These are phyloP conservation scores for Backusella macrospora DNA, from an alignment of 192 early-diverging fungal species.

Conservation along the genomic window DNA sequence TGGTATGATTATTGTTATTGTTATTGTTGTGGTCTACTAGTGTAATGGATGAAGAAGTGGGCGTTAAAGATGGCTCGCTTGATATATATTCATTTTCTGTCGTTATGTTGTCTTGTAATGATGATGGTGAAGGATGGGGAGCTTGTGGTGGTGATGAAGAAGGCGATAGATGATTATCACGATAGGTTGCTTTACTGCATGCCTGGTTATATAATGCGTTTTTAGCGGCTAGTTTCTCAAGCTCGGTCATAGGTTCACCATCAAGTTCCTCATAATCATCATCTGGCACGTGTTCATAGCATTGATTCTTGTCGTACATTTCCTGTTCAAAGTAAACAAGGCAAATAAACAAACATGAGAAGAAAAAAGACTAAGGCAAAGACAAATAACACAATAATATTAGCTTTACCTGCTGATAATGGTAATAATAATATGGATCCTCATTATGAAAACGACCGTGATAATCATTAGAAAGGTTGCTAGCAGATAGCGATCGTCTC, in stretches of 20 bases:
- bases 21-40: background rate
- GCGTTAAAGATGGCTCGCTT: background rate
- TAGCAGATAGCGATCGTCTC: background rate
- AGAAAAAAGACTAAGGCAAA: background rate
- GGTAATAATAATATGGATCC: background rate
- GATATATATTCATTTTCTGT: background rate
- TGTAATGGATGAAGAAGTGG: slow-evolving; percentile 8
- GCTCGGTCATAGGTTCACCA: slow-evolving; percentile 19
- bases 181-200: background rate
- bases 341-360: slow-evolving; percentile 12
- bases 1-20: no score
- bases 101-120: background rate
- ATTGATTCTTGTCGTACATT: slow-evolving; percentile 6
- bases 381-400: background rate
- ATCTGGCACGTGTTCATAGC: background rate
- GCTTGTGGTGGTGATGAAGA: background rate
- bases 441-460: background rate
- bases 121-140: background rate
- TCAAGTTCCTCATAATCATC: background rate
- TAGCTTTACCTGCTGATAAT: background rate
- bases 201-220: slow-evolving; percentile 12
- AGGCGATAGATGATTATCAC: background rate
- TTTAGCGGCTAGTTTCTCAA: background rate
- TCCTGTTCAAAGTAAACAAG: slow-evolving; percentile 6
- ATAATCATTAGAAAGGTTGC: background rate